These are phyloP conservation scores for Immersiporthe knoxdaviesiana DNA, from an alignment of 2,329 filamentous ascomycete species.

Conservation along the genomic window DNA sequence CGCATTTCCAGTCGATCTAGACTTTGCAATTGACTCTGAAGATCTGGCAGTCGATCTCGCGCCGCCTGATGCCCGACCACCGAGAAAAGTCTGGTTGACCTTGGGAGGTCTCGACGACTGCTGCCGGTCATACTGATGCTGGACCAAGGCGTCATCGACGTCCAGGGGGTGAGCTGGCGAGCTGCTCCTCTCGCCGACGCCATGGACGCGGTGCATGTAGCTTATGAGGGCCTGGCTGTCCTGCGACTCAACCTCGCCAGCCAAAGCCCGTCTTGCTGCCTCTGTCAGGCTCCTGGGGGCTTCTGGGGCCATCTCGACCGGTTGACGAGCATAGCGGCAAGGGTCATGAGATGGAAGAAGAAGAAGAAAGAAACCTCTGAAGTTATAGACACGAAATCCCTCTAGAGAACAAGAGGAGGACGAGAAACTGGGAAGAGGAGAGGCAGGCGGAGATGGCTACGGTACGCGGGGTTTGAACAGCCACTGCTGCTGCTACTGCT, in stretches of 20 bases:
- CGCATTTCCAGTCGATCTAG: background rate
- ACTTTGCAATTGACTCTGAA: background rate
- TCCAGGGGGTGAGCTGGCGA: constrained; percentile 19
- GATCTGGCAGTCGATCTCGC: constrained; percentile 1
- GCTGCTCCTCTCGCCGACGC: constrained; percentile 36
- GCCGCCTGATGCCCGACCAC: background rate
- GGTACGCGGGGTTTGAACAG: background rate
- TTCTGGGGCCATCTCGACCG: constrained; percentile 25
- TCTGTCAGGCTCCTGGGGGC: constrained; percentile 34
- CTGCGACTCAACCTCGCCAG: constrained; percentile 45
- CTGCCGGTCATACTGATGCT: constrained; percentile 4
- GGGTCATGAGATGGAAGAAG: background rate
- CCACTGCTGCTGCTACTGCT: background rate
- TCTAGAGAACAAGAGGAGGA: no score
- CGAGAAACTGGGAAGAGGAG: background rate
- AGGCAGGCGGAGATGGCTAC: background rate
- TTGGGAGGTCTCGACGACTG: constrained; percentile 18
- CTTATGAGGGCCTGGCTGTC: constrained; percentile 49
- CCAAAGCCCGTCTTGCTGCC: constrained; percentile 36
- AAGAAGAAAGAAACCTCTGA: background rate
- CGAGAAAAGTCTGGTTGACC: constrained; percentile 20
- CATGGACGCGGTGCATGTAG: constrained; percentile 44
- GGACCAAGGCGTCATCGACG: background rate
- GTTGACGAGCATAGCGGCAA: constrained; percentile 25
- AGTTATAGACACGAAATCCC: no score